These are phyloP conservation scores for Quercus agrifolia DNA, from an alignment of 306 rosid genomes.

Conservation along the genomic window DNA sequence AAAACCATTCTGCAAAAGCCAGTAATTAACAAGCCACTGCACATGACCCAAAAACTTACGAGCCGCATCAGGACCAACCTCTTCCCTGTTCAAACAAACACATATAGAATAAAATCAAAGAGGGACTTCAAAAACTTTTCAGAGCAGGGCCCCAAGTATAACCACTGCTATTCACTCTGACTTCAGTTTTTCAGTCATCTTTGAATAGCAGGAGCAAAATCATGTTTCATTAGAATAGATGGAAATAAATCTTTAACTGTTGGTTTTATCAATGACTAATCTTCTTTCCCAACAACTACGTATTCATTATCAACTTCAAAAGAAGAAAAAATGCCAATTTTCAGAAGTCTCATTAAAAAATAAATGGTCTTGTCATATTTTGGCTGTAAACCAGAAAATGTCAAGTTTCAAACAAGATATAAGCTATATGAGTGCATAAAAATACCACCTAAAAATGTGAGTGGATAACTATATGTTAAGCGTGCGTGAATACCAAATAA, in stretches of 20 bases:
- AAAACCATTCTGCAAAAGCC: conserved; percentile 96
- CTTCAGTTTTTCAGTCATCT: neutral
- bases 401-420: neutral
- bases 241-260: neutral
- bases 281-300: neutral
- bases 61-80: conserved; percentile 99
- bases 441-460: neutral
- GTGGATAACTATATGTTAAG: neutral
- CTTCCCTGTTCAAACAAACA: conserved; percentile 69
- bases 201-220: neutral
- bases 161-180: neutral
- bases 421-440: neutral
- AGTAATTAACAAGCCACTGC: conserved; percentile 98
- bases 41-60: conserved; percentile 97
- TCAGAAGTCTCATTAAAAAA: neutral
- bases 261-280: neutral
- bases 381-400: neutral
- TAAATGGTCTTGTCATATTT: neutral
- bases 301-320: neutral
- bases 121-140: conserved; percentile 3
- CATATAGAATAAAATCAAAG: conserved; percentile 4
- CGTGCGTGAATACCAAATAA: conserved; percentile 67
- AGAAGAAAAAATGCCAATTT: neutral
- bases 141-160: neutral
- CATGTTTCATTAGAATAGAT: neutral